Percentiles rank a stretch among this genome's conserved stretches.
phyloP scores from a whole-genome alignment of 495 filamentous ascomycete genomes.

The Neurospora discreta region DNA sequence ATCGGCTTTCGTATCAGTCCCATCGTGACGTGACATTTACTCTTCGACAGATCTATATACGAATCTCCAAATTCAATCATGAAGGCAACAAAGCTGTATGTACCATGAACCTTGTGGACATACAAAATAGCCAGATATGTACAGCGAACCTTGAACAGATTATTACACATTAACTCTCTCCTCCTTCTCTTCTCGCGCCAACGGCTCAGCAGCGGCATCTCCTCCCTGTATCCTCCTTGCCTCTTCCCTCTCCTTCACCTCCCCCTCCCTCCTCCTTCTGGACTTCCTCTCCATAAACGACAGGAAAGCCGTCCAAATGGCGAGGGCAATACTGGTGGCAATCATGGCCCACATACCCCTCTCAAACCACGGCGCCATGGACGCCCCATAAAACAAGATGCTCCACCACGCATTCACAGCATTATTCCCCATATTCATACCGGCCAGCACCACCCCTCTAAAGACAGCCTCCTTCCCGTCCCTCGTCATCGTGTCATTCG shows the following conservation, averaged over 20 bases:
- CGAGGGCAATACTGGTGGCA: slow-evolving; percentile 38
- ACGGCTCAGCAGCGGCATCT: not conserved
- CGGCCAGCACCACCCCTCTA: slow-evolving; percentile 39
- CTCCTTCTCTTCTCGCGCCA: not conserved
- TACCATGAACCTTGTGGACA: not conserved
- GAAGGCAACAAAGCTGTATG: not conserved
- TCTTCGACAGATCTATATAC: not conserved
- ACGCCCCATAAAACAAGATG: slow-evolving; percentile 51
- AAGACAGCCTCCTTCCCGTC: slow-evolving; percentile 30
- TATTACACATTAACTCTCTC: not conserved
- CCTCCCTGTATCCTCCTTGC: not conserved
- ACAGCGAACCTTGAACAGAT: not conserved
- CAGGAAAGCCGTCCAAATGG: slow-evolving; percentile 38
- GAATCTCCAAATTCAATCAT: not conserved
- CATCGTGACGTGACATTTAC: not conserved
- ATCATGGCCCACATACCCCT: slow-evolving; percentile 52
- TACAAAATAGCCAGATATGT: not conserved
- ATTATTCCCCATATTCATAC: slow-evolving; percentile 49
- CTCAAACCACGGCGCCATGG: slow-evolving; percentile 47
- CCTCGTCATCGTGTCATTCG: slow-evolving; percentile 42
- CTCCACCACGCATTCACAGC: slow-evolving; percentile 54
- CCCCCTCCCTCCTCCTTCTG: slow-evolving; percentile 12
- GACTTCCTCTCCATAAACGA: slow-evolving; percentile 25
- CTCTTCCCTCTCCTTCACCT: not conserved
- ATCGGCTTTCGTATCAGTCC: not conserved